Evolutionary conservation across 176 grass and related monocot genomes (phyloP).

Genomic region (Panicum miliaceum): DNA sequence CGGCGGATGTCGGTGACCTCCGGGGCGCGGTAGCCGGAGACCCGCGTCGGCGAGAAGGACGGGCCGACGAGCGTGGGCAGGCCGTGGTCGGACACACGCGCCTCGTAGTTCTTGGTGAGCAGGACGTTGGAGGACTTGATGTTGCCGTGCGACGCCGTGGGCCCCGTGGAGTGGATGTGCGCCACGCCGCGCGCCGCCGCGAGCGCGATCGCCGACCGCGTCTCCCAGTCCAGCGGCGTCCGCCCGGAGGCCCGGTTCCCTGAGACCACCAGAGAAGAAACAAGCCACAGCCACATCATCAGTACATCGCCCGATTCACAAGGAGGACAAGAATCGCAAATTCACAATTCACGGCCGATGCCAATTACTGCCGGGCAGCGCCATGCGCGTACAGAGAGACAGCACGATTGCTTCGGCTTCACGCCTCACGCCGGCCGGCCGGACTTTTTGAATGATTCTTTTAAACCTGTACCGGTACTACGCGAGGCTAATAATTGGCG

Average conservation of each 20-base stretch:
- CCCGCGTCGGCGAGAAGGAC: conserved; percentile 53
- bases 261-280: conserved; percentile 19
- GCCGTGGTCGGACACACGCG: conserved; percentile 92
- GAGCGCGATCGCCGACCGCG: conserved; percentile 69
- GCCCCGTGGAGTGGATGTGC: conserved; percentile 76
- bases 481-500: conserved; percentile 45
- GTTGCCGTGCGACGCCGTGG: conserved; percentile 90
- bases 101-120: conserved; percentile 82
- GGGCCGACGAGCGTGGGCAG: conserved; percentile 79
- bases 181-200: conserved; percentile 66
- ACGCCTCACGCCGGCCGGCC: conserved; percentile 27
- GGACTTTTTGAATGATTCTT: conserved; percentile 40
- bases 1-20: conserved; percentile 87
- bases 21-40: conserved; percentile 90
- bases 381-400: background rate
- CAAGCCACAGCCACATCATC: background rate
- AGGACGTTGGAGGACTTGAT: conserved; percentile 99
- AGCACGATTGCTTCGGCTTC: conserved; percentile 32
- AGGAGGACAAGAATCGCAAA: background rate
- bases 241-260: conserved; percentile 85
- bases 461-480: conserved; percentile 19
- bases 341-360: background rate
- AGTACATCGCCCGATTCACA: background rate
- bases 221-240: conserved; percentile 92
- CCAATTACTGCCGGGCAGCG: conserved; percentile 26